Evolutionary conservation across 805 yeast species (phyloP).

Genomic region (Ogataea populi-albae): DNA sequence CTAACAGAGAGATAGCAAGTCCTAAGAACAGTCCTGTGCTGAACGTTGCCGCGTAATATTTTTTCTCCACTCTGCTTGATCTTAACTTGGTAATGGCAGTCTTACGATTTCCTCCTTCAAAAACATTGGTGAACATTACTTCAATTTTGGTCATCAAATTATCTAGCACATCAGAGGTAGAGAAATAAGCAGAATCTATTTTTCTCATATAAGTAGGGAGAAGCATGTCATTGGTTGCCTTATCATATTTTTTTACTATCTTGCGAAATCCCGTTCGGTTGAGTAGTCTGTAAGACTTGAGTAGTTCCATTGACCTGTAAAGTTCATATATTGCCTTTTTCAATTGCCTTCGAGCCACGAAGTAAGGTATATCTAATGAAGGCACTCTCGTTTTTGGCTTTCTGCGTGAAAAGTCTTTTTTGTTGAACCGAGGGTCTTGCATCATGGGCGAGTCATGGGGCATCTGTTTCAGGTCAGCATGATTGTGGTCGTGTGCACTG

Average conservation of each 20-base stretch:
- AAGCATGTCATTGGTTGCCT: constrained; percentile 48
- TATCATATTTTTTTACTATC: constrained; percentile 87
- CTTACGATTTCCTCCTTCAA: constrained; percentile 71
- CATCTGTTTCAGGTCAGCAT: neutral
- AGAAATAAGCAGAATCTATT: constrained; percentile 56
- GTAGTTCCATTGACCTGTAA: constrained; percentile 67
- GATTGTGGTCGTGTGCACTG: no score
- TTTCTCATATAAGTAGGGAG: constrained; percentile 52
- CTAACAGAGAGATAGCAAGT: constrained; percentile 62
- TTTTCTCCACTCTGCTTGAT: constrained; percentile 37
- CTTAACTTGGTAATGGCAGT: constrained; percentile 68
- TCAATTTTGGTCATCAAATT: constrained; percentile 61
- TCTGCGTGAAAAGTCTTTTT: constrained; percentile 48
- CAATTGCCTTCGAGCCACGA: constrained; percentile 62
- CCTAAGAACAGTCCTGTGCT: constrained; percentile 70
- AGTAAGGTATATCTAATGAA: constrained; percentile 46
- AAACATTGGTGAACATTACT: constrained; percentile 59
- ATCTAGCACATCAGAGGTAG: constrained; percentile 64
- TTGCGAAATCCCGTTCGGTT: constrained; percentile 89
- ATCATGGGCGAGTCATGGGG: neutral
- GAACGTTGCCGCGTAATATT: constrained; percentile 50
- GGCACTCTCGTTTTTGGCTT: constrained; percentile 8
- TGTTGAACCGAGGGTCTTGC: constrained; percentile 32
- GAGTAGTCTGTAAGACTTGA: constrained; percentile 66
- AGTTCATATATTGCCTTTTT: constrained; percentile 68